Evolutionary conservation across 176 grass and related monocot species (phyloP), one percentile per base, ranked within the genome.

Genomic region (Melocanna baccifera): DNA sequence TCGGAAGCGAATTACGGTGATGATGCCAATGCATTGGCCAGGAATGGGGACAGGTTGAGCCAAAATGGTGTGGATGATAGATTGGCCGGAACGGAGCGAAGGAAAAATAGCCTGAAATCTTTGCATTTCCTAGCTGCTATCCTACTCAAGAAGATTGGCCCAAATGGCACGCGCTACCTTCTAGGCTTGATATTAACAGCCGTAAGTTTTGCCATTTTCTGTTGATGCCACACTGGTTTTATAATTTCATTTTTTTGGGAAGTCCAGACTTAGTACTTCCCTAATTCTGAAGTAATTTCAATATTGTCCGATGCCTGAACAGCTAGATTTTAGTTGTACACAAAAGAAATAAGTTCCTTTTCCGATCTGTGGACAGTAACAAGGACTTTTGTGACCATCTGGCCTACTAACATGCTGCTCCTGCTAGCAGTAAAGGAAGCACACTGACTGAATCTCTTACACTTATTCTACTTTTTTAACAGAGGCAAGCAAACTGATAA

Each of bases 51-150:
- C 13, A 82, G 32, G 58, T 82, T 11, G 62, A 74, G 65, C 14
- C 95, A 62, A 51, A 75, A 85, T 71, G 89, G 81, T 39, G 23
- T 40, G 11, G 76, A 77, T 62, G 71, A 77, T 71, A 81, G 62
- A 69, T 79, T 87, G 83, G 32, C 65, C 41, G 84, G 50, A 20
- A 75, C 51, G 22, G 89, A 69, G 25, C 81, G 61, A 22, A 91
- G 41, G 81, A 96, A 79, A 77, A 73, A 81, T 47, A 67, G 88
- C 59, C 82, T 95, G 5, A 96, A 86, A 81, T 96, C 96, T 80
- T n/a, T 99, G 41, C 93, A 96, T 81, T 82, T 96, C 91, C 52
- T 99, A 71, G 88, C 93, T 66, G 86, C 91, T 81, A 99, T 96
- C 77, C 81, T 99, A 47, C 89, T 94, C 39, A 96, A 93, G 61